Conservation (phyloP, 1,139 yeast species). For the Sugiyamaella castrensis region DNA sequence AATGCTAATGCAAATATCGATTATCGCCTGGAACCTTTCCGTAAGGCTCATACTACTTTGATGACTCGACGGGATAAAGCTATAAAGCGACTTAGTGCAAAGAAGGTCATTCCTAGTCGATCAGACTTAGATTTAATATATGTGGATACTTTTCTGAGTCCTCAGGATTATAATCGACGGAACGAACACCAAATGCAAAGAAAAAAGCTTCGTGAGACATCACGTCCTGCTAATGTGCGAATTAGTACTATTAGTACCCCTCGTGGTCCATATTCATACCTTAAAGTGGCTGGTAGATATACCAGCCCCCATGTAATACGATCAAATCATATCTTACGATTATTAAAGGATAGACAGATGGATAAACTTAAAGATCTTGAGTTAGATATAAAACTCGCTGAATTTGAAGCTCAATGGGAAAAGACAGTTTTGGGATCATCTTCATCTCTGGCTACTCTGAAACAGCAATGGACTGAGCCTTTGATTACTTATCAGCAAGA, state of each 20-base stretch:
- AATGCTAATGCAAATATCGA: neutral
- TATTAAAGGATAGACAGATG: conserved; percentile 1
- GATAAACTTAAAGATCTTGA: conserved; percentile 12
- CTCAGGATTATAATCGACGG: conserved; percentile 17
- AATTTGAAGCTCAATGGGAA: conserved; percentile 22
- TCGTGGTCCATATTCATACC: conserved; percentile 21
- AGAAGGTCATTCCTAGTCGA: conserved; percentile 8
- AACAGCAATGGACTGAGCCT: conserved; percentile 5
- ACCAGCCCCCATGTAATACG: conserved; percentile 8
- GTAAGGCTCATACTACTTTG: conserved; percentile 9
- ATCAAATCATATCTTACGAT: conserved; percentile 12
- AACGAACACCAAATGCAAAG: conserved; percentile 9
- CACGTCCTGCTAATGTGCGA: conserved; percentile 13
- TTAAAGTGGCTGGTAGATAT: conserved; percentile 19
- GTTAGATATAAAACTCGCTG: conserved; percentile 14
- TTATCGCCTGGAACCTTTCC: conserved; percentile 10
- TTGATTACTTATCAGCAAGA: neutral
- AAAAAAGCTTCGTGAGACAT: conserved; percentile 11
- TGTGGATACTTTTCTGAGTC: conserved; percentile 24
- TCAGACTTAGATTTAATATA: conserved; percentile 20
- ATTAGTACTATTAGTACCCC: conserved; percentile 18
- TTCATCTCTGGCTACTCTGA: neutral
- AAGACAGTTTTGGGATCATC: neutral
- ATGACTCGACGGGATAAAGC: conserved; percentile 14
- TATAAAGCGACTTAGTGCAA: neutral